phyloP scores from a whole-genome alignment of 1,284 basidiomycete species.

The Phellinidium pouzarii region DNA sequence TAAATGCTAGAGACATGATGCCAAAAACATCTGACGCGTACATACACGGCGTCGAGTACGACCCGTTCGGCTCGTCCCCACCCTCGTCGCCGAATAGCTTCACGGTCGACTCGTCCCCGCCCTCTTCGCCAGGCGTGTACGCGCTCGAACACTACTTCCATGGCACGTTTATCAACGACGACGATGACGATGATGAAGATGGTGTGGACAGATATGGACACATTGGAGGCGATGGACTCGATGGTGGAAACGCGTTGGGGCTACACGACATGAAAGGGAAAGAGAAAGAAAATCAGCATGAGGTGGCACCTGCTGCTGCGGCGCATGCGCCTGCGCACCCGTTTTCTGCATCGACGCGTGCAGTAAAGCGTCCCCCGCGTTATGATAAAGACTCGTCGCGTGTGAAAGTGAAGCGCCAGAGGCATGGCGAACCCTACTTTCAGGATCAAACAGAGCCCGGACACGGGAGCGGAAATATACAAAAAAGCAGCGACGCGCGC shows the following conservation, averaged over 20 bases:
- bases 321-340: conserved; percentile 18
- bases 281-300: background rate
- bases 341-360: conserved; percentile 23
- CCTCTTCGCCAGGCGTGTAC: conserved; percentile 10
- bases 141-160: background rate
- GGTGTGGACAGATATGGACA: background rate
- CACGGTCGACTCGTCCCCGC: conserved; percentile 16
- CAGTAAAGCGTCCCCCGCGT: conserved; percentile 19
- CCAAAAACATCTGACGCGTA: conserved; percentile 4
- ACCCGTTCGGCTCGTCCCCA: conserved; percentile 11
- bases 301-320: background rate
- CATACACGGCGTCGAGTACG: background rate
- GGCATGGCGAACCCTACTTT: background rate
- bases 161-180: background rate
- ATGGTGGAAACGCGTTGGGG: background rate
- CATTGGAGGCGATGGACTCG: background rate
- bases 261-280: background rate
- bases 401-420: conserved; percentile 9
- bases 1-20: background rate
- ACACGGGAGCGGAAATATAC: background rate
- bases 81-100: conserved; percentile 13
- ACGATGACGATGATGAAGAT: background rate
- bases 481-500: background rate
- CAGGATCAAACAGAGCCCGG: background rate
- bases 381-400: conserved; percentile 20